Evolutionary conservation across 2,329 filamentous ascomycete genomes (phyloP), one percentile per base, ranked within the genome.

Genomic region (Colletotrichum brevisporum): DNA sequence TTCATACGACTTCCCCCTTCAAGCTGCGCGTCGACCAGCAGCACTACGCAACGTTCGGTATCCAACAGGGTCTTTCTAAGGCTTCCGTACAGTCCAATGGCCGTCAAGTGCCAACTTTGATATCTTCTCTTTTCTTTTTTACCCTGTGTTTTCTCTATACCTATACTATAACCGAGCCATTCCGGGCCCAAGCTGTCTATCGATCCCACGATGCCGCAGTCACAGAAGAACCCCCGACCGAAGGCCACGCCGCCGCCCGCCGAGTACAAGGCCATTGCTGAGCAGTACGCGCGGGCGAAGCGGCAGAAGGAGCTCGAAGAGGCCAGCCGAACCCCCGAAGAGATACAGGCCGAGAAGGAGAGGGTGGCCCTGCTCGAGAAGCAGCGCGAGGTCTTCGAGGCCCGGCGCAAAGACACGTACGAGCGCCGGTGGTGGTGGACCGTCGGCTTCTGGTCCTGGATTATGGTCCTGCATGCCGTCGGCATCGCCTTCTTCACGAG

Each of bases 401-500:
- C 78, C 61, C 79, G 78, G 67, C 82, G 86, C 69, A 86, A 85
- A 68, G 75, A 77, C 31, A 81, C 80, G 53, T 89, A 86, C 75
- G 85, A 88, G 77, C 77, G 79, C 53, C 83, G 86, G 41, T 88
- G 85, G 83, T 79, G 81, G 70, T 90, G 88, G 88, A 85, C 87
- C 2, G 82, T 90, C 41, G 88, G 84, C 45, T 93, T 95, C 78
- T 93, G 94, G 84, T 77, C 85, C 47, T 90, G 91, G 84, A 82
- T 95, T 77, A 81, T 93, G 78, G 89, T 82, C 72, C 87, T 98
- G 48, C 96, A 99, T 78, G 85, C 88, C 53, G 84, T 92, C 43
- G 95, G 94, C 69, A 91, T 98, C 75, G 93, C 92, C 78, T 92
- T 98, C 77, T 99, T 99, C 82, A 97, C 94, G 27, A 94, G 92